phyloP scores from a whole-genome alignment of 1,284 basidiomycete species.

The Trichosporon sp. region DNA sequence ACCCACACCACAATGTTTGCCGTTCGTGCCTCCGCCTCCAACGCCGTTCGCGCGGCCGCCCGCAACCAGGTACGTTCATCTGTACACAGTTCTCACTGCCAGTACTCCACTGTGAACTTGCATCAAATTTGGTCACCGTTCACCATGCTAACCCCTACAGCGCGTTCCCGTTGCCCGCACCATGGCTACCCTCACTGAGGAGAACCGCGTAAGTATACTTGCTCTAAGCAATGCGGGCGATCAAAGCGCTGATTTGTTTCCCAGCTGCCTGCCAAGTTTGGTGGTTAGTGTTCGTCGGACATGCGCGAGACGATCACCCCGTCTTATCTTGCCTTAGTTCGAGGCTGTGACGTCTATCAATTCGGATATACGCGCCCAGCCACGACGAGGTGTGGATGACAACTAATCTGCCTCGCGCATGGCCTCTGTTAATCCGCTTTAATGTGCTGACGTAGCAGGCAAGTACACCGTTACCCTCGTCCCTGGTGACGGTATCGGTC shows the following conservation, averaged over 20 bases:
- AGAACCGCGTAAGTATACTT: conserved; percentile 46
- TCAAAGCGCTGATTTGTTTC: conserved; percentile 22
- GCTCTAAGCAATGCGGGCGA: background rate
- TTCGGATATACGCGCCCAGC: background rate
- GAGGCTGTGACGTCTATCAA: background rate
- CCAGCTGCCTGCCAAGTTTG: conserved; percentile 89
- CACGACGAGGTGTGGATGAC: background rate
- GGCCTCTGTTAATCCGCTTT: background rate
- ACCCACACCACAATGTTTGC: conserved; percentile 40
- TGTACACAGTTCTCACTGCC: background rate
- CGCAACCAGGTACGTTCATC: conserved; percentile 26
- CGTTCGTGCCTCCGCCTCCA: conserved; percentile 39
- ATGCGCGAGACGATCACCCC: conserved; percentile 53
- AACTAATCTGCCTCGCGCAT: background rate
- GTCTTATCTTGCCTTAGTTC: background rate
- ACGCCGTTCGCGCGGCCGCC: conserved; percentile 38
- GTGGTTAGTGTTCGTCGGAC: conserved; percentile 67
- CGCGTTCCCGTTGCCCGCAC: conserved; percentile 42
- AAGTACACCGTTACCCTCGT: conserved; percentile 77
- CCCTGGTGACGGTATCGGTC: conserved; percentile 94
- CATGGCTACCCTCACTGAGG: conserved; percentile 52
- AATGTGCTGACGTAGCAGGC: conserved; percentile 36
- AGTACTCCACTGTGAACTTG: background rate
- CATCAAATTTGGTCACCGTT: conserved; percentile 28
- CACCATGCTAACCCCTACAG: conserved; percentile 29